A percentile compares a stretch with the other conserved stretches of the same genome.
phyloP scores from a whole-genome alignment of 495 filamentous ascomycete genomes.

The Tetracladium marchalianum region DNA sequence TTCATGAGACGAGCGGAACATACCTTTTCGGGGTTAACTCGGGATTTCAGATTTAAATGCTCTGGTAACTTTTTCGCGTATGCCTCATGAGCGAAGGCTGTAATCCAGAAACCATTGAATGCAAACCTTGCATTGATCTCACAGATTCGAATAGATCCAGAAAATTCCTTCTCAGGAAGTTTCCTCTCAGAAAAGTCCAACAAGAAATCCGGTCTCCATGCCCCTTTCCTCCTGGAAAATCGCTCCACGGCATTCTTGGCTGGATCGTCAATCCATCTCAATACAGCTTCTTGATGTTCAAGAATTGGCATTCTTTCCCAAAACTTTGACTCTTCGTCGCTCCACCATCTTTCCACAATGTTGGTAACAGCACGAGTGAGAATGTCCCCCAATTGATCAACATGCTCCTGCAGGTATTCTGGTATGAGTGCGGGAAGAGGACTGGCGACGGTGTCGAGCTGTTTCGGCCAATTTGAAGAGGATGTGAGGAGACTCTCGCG shows the following conservation, averaged over 20 bases:
- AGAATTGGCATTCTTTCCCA: slow-evolving; percentile 31
- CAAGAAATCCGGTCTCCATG: too few relatives aligned
- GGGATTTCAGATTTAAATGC: too few relatives aligned
- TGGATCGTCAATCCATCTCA: slow-evolving; percentile 12
- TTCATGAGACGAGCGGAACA: too few relatives aligned
- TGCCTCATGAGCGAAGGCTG: slow-evolving; percentile 18
- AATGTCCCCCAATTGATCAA: slow-evolving; percentile 19
- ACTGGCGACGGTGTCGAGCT: slow-evolving; percentile 2
- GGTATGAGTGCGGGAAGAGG: slow-evolving; percentile 8
- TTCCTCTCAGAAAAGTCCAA: too few relatives aligned
- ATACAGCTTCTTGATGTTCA: slow-evolving; percentile 25
- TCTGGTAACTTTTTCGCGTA: slow-evolving; percentile 13
- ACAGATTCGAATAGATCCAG: slow-evolving; percentile 24
- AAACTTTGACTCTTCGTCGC: slow-evolving; percentile 23
- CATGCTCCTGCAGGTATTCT: not conserved
- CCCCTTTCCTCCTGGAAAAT: too few relatives aligned
- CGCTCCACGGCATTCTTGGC: not conserved
- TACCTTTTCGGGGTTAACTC: too few relatives aligned
- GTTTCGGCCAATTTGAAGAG: slow-evolving; percentile 1
- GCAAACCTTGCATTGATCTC: slow-evolving; percentile 38
- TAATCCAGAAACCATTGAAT: slow-evolving; percentile 27
- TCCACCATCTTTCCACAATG: slow-evolving; percentile 35
- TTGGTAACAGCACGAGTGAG: slow-evolving; percentile 26
- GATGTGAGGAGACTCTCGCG: not conserved
- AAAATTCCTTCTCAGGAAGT: too few relatives aligned